Evolutionary conservation across 768 basidiomycete genomes (phyloP).

Genomic region (Termitomyces sp.): DNA sequence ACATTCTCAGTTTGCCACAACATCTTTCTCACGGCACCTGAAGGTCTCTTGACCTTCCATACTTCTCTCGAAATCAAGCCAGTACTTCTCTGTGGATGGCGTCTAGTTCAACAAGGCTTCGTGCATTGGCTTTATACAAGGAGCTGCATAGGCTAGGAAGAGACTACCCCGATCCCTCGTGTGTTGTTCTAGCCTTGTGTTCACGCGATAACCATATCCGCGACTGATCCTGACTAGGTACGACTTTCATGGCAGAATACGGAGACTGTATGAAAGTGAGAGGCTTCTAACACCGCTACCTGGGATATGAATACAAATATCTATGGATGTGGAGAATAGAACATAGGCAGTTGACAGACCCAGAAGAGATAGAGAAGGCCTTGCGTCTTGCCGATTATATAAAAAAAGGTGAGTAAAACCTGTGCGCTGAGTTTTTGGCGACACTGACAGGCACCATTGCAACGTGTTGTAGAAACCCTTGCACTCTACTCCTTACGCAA

Average conservation of each 20-base stretch:
- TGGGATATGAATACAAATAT: not conserved
- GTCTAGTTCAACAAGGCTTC: slow-evolving; percentile 45
- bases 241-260: slow-evolving; percentile 68
- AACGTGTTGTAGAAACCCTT: slow-evolving; percentile 56
- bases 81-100: slow-evolving; percentile 36
- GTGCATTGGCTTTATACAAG: slow-evolving; percentile 74
- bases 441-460: not conserved
- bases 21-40: slow-evolving; percentile 3
- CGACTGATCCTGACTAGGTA: slow-evolving; percentile 36
- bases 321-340: slow-evolving; percentile 33
- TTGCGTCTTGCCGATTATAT: slow-evolving; percentile 77
- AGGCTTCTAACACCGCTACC: not conserved
- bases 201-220: slow-evolving; percentile 3
- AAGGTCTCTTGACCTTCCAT: not conserved
- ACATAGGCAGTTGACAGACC: slow-evolving; percentile 59
- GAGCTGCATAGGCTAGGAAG: slow-evolving; percentile 75
- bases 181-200: slow-evolving; percentile 23
- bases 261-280: slow-evolving; percentile 71
- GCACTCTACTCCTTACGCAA: slow-evolving; percentile 80
- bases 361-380: slow-evolving; percentile 71
- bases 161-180: slow-evolving; percentile 82
- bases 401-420: slow-evolving; percentile 60
- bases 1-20: not conserved
- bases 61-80: too few species aligned
- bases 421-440: not conserved